Percentiles rank a stretch among this genome's conserved stretches.
These are phyloP conservation scores for Camellia granthamiana DNA, from an alignment of 148 eudicot species.

Conservation along the genomic window DNA sequence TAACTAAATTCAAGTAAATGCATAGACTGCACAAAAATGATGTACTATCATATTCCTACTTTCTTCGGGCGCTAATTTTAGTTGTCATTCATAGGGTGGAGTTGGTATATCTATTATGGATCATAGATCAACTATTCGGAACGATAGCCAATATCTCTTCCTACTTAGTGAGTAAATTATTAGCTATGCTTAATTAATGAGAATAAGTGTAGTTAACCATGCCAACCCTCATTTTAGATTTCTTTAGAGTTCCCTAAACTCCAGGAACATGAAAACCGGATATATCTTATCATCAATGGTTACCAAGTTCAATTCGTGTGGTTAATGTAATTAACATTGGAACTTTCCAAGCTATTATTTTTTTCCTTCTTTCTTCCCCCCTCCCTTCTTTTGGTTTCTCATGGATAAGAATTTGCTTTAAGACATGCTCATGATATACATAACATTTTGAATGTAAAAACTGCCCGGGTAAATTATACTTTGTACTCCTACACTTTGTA, in stretches of 20 bases:
- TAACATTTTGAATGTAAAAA: neutral
- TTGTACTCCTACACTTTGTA: too few relatives aligned
- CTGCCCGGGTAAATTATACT: too few relatives aligned
- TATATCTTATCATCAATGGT: neutral
- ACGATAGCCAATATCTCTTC: too few relatives aligned
- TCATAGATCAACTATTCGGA: too few relatives aligned
- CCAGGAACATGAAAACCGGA: neutral
- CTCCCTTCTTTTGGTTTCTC: neutral
- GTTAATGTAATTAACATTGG: neutral
- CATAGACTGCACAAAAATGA: neutral
- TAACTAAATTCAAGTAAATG: too few relatives aligned
- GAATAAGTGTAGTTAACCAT: neutral
- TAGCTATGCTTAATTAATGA: too few relatives aligned
- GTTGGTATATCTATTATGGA: too few relatives aligned
- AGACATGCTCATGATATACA: neutral
- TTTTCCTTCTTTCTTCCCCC: neutral
- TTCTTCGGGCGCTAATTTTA: too few relatives aligned
- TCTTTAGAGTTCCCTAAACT: neutral
- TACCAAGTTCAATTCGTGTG: neutral
- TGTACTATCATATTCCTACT: too few relatives aligned
- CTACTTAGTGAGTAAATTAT: too few relatives aligned
- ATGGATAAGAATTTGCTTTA: neutral
- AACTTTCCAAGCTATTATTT: neutral
- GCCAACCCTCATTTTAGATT: neutral
- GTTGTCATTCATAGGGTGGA: too few relatives aligned